Evolutionary conservation across 805 yeast species (phyloP).

Genomic region (Cyberlindnera veronae): DNA sequence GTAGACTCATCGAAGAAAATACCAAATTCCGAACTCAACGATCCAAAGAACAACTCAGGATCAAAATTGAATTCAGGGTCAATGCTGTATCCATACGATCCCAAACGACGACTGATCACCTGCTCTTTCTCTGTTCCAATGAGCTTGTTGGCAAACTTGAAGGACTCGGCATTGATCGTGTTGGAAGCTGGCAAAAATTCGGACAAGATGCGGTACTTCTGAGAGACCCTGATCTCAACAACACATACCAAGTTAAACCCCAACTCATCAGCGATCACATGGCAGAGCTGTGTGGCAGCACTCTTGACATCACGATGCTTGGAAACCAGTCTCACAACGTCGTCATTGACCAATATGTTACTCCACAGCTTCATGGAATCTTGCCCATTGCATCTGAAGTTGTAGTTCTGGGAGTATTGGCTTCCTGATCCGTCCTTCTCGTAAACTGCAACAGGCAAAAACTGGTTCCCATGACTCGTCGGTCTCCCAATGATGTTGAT

Average conservation of each 20-base stretch:
- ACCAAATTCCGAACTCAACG: constrained; percentile 53
- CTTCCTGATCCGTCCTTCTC: constrained; percentile 66
- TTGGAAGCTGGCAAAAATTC: constrained; percentile 44
- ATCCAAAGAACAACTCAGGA: constrained; percentile 37
- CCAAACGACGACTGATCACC: constrained; percentile 43
- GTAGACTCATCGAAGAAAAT: constrained; percentile 35
- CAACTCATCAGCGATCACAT: constrained; percentile 33
- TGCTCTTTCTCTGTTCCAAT: constrained; percentile 36
- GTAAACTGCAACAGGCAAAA: constrained; percentile 38
- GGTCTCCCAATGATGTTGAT: constrained; percentile 50
- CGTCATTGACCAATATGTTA: constrained; percentile 30
- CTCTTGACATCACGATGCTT: constrained; percentile 38
- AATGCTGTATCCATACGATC: constrained; percentile 33
- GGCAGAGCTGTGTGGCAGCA: constrained; percentile 42
- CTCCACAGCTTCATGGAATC: constrained; percentile 19
- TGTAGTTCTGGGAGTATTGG: constrained; percentile 50
- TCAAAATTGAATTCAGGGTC: constrained; percentile 26
- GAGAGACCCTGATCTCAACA: constrained; percentile 49
- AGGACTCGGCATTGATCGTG: constrained; percentile 43
- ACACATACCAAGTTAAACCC: constrained; percentile 45
- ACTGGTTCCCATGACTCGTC: constrained; percentile 40
- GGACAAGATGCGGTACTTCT: constrained; percentile 38
- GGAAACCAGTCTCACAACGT: constrained; percentile 35
- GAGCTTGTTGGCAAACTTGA: constrained; percentile 37
- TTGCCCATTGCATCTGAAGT: constrained; percentile 39